phyloP scores from a whole-genome alignment of 1,284 basidiomycete species.

The Chiua sp. region DNA sequence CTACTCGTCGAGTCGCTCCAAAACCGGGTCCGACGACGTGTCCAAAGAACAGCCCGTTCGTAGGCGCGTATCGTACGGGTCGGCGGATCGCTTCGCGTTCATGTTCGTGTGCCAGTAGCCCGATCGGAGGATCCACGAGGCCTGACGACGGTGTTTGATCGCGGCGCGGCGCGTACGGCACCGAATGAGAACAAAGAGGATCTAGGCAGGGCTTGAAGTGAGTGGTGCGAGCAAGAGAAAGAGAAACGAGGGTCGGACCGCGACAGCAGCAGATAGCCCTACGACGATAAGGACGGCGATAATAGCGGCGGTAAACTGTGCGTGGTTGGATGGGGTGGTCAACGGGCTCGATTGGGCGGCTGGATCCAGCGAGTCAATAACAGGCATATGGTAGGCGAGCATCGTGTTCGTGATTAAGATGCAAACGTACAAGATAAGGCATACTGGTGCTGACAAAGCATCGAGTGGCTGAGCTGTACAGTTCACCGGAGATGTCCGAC shows the following conservation, averaged over 20 bases:
- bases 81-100: slow-evolving; percentile 17
- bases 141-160: slow-evolving; percentile 31
- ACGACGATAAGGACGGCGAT: slow-evolving; percentile 5
- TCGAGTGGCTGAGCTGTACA: slow-evolving; percentile 32
- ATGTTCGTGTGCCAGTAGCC: slow-evolving; percentile 25
- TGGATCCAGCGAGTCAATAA: slow-evolving; percentile 23
- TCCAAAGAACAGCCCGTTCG: slow-evolving; percentile 18
- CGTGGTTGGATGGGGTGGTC: background rate
- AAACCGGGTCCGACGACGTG: slow-evolving; percentile 22
- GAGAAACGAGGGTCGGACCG: slow-evolving; percentile 12
- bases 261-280: slow-evolving; percentile 5
- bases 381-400: background rate
- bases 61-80: slow-evolving; percentile 8
- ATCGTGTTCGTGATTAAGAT: too few relatives aligned
- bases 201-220: slow-evolving; percentile 15
- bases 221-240: background rate
- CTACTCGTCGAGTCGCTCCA: slow-evolving; percentile 16
- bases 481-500: slow-evolving; percentile 32
- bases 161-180: slow-evolving; percentile 18
- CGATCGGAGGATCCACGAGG: slow-evolving; percentile 30
- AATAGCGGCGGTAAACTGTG: background rate
- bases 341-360: background rate
- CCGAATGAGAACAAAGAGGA: slow-evolving; percentile 18
- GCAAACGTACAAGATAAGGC: too few relatives aligned
- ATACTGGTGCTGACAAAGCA: slow-evolving; percentile 15